phyloP scores from a whole-genome alignment of 1,284 basidiomycete genomes.

The Anthracocystis walkeri region DNA sequence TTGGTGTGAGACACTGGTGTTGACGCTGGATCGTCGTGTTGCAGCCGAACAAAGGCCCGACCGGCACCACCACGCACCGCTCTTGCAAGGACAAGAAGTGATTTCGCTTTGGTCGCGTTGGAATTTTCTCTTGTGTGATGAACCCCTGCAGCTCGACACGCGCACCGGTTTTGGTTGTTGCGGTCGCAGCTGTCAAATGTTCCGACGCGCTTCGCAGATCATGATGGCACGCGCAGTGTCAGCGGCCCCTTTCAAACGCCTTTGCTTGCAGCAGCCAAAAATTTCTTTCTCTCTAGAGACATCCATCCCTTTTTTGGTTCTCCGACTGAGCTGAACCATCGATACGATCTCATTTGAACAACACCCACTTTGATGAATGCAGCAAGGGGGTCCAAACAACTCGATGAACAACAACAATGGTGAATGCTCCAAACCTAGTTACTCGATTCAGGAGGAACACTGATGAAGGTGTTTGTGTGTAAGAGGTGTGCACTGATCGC shows the following conservation, averaged over 20 bases:
- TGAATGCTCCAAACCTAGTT: background rate
- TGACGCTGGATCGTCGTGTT: background rate
- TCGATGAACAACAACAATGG: background rate
- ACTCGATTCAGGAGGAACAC: background rate
- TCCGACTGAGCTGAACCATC: no score
- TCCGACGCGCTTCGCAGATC: constrained; percentile 7
- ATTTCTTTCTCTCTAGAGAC: background rate
- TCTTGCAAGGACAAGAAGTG: background rate
- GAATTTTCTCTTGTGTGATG: background rate
- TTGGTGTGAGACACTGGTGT: background rate
- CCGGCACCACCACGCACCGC: background rate
- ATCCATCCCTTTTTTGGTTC: no score
- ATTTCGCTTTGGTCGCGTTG: background rate
- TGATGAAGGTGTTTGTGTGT: background rate
- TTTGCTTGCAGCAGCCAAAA: background rate
- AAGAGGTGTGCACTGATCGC: background rate
- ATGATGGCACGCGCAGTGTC: background rate
- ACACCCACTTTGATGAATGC: no score
- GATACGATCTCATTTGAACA: no score
- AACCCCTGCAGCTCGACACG: constrained; percentile 9
- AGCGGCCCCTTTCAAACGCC: background rate
- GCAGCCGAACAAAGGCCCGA: background rate
- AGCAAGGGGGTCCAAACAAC: no score
- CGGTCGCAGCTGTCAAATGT: background rate
- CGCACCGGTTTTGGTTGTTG: background rate